Percentiles rank a stretch among this genome's conserved stretches.
These are phyloP conservation scores for Aspergillus panamensis DNA, from an alignment of 495 filamentous ascomycete genomes.

Conservation along the genomic window DNA sequence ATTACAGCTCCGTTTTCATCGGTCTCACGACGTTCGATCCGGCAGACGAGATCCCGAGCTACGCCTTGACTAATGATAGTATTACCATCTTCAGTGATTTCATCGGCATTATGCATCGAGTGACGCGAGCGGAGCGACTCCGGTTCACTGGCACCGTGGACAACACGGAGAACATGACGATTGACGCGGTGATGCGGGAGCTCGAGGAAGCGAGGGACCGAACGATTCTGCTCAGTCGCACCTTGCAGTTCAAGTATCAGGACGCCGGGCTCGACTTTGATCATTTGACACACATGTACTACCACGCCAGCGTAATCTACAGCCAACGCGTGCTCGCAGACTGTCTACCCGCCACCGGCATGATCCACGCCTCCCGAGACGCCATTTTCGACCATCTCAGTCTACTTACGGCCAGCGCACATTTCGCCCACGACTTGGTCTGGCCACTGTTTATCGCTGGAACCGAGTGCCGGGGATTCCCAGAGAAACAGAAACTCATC, in stretches of 20 bases:
- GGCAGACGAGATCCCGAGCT: slow-evolving; percentile 1
- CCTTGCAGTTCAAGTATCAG: slow-evolving; percentile 20
- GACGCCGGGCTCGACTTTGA: slow-evolving; percentile 20
- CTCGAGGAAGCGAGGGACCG: slow-evolving; percentile 16
- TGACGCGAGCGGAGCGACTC: slow-evolving; percentile 21
- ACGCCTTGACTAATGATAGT: slow-evolving; percentile 12
- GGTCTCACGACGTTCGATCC: slow-evolving; percentile 23
- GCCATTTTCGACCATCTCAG: slow-evolving; percentile 21
- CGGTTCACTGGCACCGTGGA: not conserved
- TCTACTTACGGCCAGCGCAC: slow-evolving; percentile 16
- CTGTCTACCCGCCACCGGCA: not conserved
- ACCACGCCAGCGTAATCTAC: slow-evolving; percentile 28
- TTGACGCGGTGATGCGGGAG: slow-evolving; percentile 15
- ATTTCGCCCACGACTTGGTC: slow-evolving; percentile 27
- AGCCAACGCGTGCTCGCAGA: slow-evolving; percentile 23
- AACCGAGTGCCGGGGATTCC: slow-evolving; percentile 20
- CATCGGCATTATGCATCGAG: slow-evolving; percentile 20
- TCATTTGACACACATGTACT: slow-evolving; percentile 24
- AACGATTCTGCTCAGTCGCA: slow-evolving; percentile 16
- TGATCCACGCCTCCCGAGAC: slow-evolving; percentile 20
- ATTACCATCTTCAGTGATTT: slow-evolving; percentile 27
- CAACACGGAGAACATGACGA: not conserved
- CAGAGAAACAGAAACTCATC: slow-evolving; percentile 4
- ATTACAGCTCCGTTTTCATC: slow-evolving; percentile 23
- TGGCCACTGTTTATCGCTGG: slow-evolving; percentile 30